phyloP scores from a whole-genome alignment of 2,329 filamentous ascomycete species.

The Xylaria hypoxylon region DNA sequence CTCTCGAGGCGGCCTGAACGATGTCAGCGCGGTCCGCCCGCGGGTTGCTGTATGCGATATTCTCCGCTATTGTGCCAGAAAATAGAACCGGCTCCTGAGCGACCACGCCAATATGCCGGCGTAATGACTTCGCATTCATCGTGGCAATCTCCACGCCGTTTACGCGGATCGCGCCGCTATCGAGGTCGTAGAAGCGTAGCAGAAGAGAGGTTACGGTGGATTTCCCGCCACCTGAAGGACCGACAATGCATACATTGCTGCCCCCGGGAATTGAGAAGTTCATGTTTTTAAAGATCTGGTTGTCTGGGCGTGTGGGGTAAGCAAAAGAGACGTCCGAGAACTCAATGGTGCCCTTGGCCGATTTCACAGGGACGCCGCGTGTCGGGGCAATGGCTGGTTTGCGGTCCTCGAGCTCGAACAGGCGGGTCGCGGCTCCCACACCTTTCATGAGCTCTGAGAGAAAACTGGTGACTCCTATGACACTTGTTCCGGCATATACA shows the following conservation, averaged over 20 bases:
- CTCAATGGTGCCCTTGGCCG: constrained; percentile 87
- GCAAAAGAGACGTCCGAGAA: constrained; percentile 89
- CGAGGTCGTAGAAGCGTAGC: constrained; percentile 90
- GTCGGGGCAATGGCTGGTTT: constrained; percentile 89
- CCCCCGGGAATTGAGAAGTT: constrained; percentile 93
- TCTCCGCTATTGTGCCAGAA: constrained; percentile 85
- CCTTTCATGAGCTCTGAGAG: constrained; percentile 99
- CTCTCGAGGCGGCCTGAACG: constrained; percentile 85
- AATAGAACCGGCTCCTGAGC: constrained; percentile 95
- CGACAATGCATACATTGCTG: constrained; percentile 95
- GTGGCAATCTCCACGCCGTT: constrained; percentile 83
- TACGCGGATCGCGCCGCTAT: constrained; percentile 80
- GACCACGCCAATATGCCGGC: constrained; percentile 93
- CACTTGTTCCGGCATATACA: constrained; percentile 83
- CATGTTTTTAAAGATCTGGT: constrained; percentile 88
- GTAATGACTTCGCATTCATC: constrained; percentile 93
- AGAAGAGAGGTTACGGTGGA: constrained; percentile 94
- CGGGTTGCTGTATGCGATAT: constrained; percentile 91
- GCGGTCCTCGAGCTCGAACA: constrained; percentile 96
- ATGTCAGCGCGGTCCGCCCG: constrained; percentile 83
- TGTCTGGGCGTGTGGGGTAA: constrained; percentile 93
- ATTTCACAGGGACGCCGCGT: constrained; percentile 79
- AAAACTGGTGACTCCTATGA: constrained; percentile 94
- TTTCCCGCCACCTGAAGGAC: constrained; percentile 95
- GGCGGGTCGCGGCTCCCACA: constrained; percentile 92